phyloP scores from a whole-genome alignment of 805 yeast species.

The Wickerhamomyces bovis region DNA sequence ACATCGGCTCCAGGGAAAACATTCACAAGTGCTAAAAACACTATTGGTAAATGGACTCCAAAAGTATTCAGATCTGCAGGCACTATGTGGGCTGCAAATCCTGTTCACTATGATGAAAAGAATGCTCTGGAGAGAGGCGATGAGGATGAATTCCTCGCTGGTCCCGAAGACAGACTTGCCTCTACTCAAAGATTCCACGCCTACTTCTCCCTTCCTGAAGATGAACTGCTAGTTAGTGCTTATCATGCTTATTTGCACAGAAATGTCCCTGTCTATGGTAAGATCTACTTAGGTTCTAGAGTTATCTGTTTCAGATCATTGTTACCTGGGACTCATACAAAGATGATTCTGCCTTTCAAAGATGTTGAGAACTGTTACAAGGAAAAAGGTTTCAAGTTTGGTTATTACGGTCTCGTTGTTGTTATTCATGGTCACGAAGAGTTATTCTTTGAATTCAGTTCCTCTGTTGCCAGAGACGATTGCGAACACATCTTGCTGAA shows the following conservation, averaged over 20 bases:
- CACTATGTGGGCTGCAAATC: slow-evolving; percentile 52
- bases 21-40: slow-evolving; percentile 4
- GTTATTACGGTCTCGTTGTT: slow-evolving; percentile 64
- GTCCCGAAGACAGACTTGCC: slow-evolving; percentile 34
- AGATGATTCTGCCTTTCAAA: slow-evolving; percentile 72
- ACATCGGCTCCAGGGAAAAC: not conserved
- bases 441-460: slow-evolving; percentile 69
- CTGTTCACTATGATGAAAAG: slow-evolving; percentile 52
- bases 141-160: slow-evolving; percentile 45
- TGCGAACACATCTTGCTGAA: slow-evolving; percentile 50
- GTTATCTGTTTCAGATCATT: slow-evolving; percentile 77
- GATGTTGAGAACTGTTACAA: slow-evolving; percentile 67
- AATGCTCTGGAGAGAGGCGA: slow-evolving; percentile 32
- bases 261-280: slow-evolving; percentile 77
- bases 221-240: slow-evolving; percentile 52
- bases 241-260: slow-evolving; percentile 67
- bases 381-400: slow-evolving; percentile 64
- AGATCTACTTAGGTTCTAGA: slow-evolving; percentile 62
- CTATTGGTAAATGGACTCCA: slow-evolving; percentile 17
- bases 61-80: slow-evolving; percentile 20
- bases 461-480: slow-evolving; percentile 61
- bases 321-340: slow-evolving; percentile 69
- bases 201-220: slow-evolving; percentile 57
- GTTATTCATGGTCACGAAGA: slow-evolving; percentile 73
- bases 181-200: slow-evolving; percentile 55